Conservation (phyloP, 169 alveolate genomes). For the Plasmodium gallinaceum region DNA sequence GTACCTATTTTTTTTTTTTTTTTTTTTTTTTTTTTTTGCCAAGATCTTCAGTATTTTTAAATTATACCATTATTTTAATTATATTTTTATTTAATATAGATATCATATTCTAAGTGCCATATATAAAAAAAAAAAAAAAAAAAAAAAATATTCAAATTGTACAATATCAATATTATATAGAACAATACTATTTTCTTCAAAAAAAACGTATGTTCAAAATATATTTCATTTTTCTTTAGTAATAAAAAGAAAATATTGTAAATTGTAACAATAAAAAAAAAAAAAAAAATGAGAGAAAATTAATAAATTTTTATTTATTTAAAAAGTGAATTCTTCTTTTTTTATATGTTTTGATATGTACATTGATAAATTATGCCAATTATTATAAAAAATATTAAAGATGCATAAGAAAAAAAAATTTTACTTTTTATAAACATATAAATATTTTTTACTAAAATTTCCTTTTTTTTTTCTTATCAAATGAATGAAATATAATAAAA, state of each 20-base stretch:
- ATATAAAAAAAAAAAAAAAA: no score
- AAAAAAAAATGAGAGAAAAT: constrained; percentile 1
- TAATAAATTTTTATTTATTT: not conserved
- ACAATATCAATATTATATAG: not conserved
- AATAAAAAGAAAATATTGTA: not conserved
- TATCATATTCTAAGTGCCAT: no score
- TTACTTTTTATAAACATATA: no score
- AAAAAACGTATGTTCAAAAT: constrained; percentile 12
- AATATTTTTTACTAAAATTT: no score
- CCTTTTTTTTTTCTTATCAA: not conserved
- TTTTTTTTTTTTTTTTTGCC: no score
- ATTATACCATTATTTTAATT: no score
- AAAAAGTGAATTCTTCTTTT: not conserved
- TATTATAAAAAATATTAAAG: not conserved
- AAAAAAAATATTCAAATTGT: constrained; percentile 6
- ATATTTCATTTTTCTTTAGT: not conserved
- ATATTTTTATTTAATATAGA: no score
- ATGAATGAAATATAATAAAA: not conserved
- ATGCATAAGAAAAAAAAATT: not conserved
- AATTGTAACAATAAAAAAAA: not conserved
- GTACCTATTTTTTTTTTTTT: no score
- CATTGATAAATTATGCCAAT: not conserved
- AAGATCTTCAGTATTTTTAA: no score
- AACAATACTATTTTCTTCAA: constrained; percentile 15
- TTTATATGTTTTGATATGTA: not conserved